Base-by-base conservation (phyloP, 1,284 basidiomycete species). In the Pascua guehoae region DNA sequence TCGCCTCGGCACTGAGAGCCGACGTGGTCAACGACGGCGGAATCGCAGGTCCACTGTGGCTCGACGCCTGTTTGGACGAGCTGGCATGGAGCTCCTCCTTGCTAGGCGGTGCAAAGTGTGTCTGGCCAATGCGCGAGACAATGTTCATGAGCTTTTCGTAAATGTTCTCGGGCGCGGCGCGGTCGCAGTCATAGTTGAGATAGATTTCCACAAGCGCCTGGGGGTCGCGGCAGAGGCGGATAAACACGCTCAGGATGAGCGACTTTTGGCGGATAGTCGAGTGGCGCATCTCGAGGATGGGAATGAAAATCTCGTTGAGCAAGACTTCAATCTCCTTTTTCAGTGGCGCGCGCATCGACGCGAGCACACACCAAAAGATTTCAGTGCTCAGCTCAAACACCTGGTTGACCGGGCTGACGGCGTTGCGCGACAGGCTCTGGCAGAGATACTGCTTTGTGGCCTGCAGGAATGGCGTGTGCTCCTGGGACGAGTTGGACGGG, bases 281-380 rank as follows among this genome's bases (percentile, higher is more conserved):
- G 17, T 89, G 97, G 68, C 88, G 87, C 94, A 99, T 98, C 79
- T 99, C 96, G 51, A 99, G 81, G 52, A 99, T 97, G 2, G 96
- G 96, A 58, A 99, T 86, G 80, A 98, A 99, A 68, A 99, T 99
- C 73, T 99, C 96, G 72, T 97, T 96, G 54, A 99, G 78, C 39
- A 99, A 81, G 41, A 99, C 94, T 76, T 98, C 96, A 62, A 98
- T 98, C 79, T 99, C 97, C 88, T 98, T 98, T 91, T 99, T 99
- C 62, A 99, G 84, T 79, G 92, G 96, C 37, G 91, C 92, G 38
- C 96, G 85, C 86, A 99, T 88, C 7, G 91, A 91, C 51, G 88
- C 85, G 18, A 99, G 78, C 47, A 98, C 89, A 65, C 91, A 86
- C 93, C 95, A 98, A 77, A 98, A 98, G 66, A 98, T 97, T 79